Percentiles rank a stretch among this genome's conserved stretches.
phyloP scores from a whole-genome alignment of 2,329 filamentous ascomycete species.

The Pestalotiopsis sp. region DNA sequence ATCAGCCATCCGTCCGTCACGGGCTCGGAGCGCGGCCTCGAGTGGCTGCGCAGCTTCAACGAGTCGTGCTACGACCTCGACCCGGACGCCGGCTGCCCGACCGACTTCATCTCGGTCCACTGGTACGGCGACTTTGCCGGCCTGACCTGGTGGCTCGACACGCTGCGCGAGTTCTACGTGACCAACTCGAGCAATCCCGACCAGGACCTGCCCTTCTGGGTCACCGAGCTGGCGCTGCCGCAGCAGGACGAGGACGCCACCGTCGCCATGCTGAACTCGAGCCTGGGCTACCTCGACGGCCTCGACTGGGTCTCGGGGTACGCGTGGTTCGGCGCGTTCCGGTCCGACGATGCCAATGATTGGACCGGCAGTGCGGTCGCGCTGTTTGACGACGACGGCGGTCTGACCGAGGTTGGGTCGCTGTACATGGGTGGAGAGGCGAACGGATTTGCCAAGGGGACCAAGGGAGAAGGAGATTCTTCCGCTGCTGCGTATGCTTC shows the following conservation, averaged over 20 bases:
- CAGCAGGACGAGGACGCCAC: conserved; percentile 36
- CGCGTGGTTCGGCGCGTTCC: conserved; percentile 45
- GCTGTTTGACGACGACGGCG: conserved; percentile 39
- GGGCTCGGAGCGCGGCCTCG: conserved; percentile 38
- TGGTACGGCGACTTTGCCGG: conserved; percentile 43
- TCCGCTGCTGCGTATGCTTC: background rate
- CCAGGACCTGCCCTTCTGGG: conserved; percentile 33
- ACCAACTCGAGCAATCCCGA: conserved; percentile 19
- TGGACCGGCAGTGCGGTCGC: conserved; percentile 43
- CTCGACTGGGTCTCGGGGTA: conserved; percentile 38
- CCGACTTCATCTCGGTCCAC: conserved; percentile 44
- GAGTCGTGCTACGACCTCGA: conserved; percentile 41
- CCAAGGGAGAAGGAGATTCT: conserved; percentile 18
- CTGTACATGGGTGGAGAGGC: conserved; percentile 41
- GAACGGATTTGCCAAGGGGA: conserved; percentile 39
- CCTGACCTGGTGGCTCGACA: conserved; percentile 37
- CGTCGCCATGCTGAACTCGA: conserved; percentile 43
- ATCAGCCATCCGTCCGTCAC: conserved; percentile 46
- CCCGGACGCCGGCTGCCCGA: conserved; percentile 36
- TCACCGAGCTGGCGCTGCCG: conserved; percentile 44
- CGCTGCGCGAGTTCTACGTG: conserved; percentile 39
- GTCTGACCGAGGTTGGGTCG: conserved; percentile 39
- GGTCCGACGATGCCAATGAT: conserved; percentile 38
- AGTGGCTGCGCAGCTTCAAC: conserved; percentile 44
- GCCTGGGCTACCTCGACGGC: conserved; percentile 36